phyloP scores from a whole-genome alignment of 148 eudicot species.

The Beta vulgaris region DNA sequence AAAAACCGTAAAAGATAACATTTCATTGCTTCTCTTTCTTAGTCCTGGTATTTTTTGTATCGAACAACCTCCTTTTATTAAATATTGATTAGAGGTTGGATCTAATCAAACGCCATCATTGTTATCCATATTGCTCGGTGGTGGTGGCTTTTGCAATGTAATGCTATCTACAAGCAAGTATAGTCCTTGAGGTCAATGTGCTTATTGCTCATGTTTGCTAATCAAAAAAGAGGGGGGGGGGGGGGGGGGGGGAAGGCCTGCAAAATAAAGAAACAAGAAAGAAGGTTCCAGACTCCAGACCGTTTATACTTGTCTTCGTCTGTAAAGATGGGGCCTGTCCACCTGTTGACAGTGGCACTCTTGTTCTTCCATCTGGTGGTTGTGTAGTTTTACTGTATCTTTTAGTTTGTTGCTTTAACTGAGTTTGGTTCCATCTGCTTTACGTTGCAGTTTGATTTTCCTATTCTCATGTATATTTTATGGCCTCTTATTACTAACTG shows the following conservation, averaged over 20 bases:
- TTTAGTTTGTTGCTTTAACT: neutral
- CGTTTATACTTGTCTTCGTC: neutral
- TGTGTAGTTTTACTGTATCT: neutral
- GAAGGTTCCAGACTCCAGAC: neutral
- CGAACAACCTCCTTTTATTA: no score
- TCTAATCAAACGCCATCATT: neutral
- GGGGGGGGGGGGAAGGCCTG: neutral
- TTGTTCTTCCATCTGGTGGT: neutral
- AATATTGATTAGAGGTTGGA: neutral
- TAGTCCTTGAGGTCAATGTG: no score
- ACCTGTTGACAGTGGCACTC: neutral
- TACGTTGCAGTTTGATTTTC: neutral
- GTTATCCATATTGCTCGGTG: neutral
- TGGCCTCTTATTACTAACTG: neutral
- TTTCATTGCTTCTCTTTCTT: no score
- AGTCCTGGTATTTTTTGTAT: no score
- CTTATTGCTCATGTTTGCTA: no score
- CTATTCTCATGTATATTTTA: neutral
- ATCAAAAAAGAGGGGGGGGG: neutral
- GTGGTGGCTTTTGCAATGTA: neutral
- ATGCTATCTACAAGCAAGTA: neutral
- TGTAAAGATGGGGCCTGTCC: neutral
- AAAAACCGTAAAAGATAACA: no score
- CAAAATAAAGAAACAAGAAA: neutral
- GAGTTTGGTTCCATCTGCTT: neutral